Evolutionary conservation across 2,329 filamentous ascomycete species (phyloP).

Genomic region (Colletotrichum chrysophilum): DNA sequence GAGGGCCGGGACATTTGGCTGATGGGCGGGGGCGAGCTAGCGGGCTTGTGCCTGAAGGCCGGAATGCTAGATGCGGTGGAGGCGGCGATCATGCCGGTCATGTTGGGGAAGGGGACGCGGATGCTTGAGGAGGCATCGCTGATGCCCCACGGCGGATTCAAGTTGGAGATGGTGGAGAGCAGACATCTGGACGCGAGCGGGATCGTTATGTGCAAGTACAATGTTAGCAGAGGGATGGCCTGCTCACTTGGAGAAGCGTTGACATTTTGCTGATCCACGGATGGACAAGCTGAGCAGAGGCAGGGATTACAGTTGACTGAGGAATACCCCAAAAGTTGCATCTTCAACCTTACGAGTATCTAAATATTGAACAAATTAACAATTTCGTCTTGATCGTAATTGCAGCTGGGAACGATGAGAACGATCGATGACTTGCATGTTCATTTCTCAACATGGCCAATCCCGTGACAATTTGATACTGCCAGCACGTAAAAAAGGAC

Average conservation of each 20-base stretch:
- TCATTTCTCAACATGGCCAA: background rate
- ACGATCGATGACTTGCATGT: background rate
- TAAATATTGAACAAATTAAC: background rate
- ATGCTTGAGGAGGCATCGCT: conserved; percentile 20
- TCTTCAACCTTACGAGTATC: background rate
- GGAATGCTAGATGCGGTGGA: conserved; percentile 36
- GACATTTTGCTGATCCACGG: background rate
- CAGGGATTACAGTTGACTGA: background rate
- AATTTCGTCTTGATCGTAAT: rapidly evolving
- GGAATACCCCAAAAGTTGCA: background rate
- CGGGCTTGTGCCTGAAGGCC: conserved; percentile 29
- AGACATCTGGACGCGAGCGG: conserved; percentile 22
- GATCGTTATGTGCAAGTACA: conserved; percentile 26
- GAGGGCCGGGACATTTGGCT: conserved; percentile 37
- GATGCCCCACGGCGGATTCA: background rate
- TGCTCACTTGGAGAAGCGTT: conserved; percentile 8
- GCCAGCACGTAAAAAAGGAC: background rate
- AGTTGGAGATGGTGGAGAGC: conserved; percentile 14
- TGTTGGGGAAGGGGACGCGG: conserved; percentile 29
- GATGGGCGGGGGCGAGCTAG: conserved; percentile 38
- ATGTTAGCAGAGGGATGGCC: background rate
- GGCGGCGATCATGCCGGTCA: conserved; percentile 30
- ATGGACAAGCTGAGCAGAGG: background rate
- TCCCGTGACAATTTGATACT: rapidly evolving
- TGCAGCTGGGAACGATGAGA: rapidly evolving